A percentile compares a stretch with the other conserved stretches of the same genome.
Conservation (phyloP, 768 basidiomycete species). For the Bullera alba region DNA sequence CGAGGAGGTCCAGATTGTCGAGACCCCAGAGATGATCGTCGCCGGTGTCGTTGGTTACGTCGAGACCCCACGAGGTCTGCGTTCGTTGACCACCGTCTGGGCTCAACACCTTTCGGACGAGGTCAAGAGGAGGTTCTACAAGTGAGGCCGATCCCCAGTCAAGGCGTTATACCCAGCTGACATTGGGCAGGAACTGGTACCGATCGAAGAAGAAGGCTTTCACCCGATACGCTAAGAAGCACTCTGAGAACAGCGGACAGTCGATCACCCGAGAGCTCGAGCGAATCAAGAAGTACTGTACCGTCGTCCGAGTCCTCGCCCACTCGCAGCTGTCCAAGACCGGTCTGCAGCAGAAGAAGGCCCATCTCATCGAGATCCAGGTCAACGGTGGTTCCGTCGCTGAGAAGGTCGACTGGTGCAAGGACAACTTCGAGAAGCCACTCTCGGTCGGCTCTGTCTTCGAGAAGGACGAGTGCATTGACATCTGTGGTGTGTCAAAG, state of each 20-base stretch:
- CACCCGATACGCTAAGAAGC: slow-evolving; percentile 99
- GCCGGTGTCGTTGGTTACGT: slow-evolving; percentile 99
- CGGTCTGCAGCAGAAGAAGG: slow-evolving; percentile 96
- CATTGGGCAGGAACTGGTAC: slow-evolving; percentile 82
- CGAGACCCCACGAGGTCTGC: slow-evolving; percentile 97
- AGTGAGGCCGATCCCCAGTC: slow-evolving; percentile 7
- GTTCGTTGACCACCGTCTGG: slow-evolving; percentile 95
- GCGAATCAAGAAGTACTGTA: slow-evolving; percentile 99
- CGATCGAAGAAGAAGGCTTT: slow-evolving; percentile 99
- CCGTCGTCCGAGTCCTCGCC: slow-evolving; percentile 96
- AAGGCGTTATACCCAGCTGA: background rate
- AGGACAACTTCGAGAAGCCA: slow-evolving; percentile 92
- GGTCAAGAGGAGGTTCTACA: slow-evolving; percentile 96
- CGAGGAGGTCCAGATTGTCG: slow-evolving; percentile 90
- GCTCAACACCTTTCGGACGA: slow-evolving; percentile 96
- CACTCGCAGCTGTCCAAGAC: slow-evolving; percentile 99
- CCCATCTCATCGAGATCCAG: slow-evolving; percentile 99
- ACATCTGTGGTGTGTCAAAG: slow-evolving; percentile 96
- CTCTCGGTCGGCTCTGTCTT: slow-evolving; percentile 78
- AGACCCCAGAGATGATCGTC: slow-evolving; percentile 93
- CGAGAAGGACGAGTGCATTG: slow-evolving; percentile 93
- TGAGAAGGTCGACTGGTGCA: slow-evolving; percentile 95
- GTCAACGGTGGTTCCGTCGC: slow-evolving; percentile 88
- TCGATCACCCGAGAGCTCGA: slow-evolving; percentile 91
- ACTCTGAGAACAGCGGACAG: slow-evolving; percentile 89